Evolutionary conservation across 2,329 filamentous ascomycete species (phyloP).

Genomic region (Penicillium thymicola): DNA sequence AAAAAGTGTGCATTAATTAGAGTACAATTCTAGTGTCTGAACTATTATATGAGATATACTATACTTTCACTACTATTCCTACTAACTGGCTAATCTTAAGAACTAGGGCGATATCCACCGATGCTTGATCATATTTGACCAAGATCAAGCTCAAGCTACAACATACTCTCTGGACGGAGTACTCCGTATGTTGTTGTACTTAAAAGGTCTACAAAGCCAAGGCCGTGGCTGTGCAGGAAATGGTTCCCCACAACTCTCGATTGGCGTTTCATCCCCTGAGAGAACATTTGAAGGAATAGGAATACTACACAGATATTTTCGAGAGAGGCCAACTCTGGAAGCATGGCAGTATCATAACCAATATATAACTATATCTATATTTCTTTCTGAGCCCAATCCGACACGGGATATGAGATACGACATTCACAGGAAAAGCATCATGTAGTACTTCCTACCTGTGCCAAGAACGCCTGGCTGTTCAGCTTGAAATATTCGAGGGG

Average conservation of each 20-base stretch:
- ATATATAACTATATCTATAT: too few relatives aligned
- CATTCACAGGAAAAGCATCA: not conserved
- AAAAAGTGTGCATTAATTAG: too few relatives aligned
- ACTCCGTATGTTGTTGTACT: not conserved
- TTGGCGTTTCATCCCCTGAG: conserved; percentile 10
- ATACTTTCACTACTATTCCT: not conserved
- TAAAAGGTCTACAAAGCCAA: not conserved
- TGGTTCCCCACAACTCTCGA: conserved; percentile 7
- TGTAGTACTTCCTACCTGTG: not conserved
- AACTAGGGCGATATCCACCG: not conserved
- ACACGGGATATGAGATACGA: not conserved
- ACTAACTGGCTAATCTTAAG: not conserved
- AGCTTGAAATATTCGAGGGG: not conserved
- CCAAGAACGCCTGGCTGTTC: conserved; percentile 3
- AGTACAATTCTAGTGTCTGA: too few relatives aligned
- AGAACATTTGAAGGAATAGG: too few relatives aligned
- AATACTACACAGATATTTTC: too few relatives aligned
- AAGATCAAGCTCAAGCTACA: not conserved
- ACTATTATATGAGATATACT: too few relatives aligned
- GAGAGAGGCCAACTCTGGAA: not conserved
- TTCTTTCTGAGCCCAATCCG: not conserved
- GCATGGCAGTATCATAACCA: not conserved
- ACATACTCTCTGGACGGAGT: not conserved
- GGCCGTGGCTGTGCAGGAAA: conserved; percentile 15
- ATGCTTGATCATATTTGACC: not conserved